Evolutionary conservation across 2,329 filamentous ascomycete species (phyloP), one percentile per base, ranked within the genome.

Genomic region (Periconia sp.): DNA sequence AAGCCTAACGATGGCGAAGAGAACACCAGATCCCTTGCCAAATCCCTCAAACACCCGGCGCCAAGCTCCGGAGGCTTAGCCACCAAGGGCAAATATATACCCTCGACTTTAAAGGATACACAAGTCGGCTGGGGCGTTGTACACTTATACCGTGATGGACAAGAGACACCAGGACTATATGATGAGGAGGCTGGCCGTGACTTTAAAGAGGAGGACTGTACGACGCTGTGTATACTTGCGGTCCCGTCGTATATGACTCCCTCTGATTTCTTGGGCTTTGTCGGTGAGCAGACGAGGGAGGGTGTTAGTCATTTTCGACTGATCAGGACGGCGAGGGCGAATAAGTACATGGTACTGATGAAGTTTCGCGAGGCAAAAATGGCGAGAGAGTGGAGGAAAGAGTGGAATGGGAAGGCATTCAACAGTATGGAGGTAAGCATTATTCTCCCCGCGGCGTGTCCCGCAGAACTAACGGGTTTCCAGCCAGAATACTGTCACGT

Each of bases 221-320:
- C 88, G 3, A 95, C 89, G 0, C 73, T 99, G 12, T 97, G 94
- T 68, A 92, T 99, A 52, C 85, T 96, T 19, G 92, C 92, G 4
- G 92, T 99, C 11, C 94, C 94, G 5, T 94, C 88, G 21, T 97
- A 96, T 69, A 87, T 97, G 74, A 89, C 89, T 6, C 88, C 92
- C 0, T 87, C 88, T 5, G 92, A 97, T 63, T 89, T 99, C 46
- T 73, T 97, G 52, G 92, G 90, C 0, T 97, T 95, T 59, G 83
- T 97, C 5, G 94, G 94, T 3, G 89, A 96, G 66, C 84, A 85
- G 63, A 96, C 92, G 68, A 83, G 88, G 66, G 83, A 88, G 44
- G 82, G 92, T 47, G 89, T 99, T 45, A 94, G 87, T 58, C 94
- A 99, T 73, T 96, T 96, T 65, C 81, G 94, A 39, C 90, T 99